Conservation (phyloP, 2,329 filamentous ascomycete genomes). For the Paramyrothecium roridum region DNA sequence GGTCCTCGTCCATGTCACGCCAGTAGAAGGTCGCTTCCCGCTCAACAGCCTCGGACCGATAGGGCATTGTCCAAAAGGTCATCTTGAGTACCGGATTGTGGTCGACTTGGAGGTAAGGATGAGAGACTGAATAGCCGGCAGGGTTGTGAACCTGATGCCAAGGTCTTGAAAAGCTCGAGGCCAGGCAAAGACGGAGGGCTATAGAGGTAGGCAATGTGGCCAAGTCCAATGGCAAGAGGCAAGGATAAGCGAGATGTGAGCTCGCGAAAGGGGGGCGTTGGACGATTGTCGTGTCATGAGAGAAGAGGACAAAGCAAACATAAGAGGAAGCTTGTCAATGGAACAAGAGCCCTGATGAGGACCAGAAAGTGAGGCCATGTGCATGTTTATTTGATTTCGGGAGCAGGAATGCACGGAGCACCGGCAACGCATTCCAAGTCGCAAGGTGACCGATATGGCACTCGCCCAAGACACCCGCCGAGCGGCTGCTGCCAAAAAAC, state of each 20-base stretch:
- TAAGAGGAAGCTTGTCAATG: not conserved
- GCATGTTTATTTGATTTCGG: slow-evolving; percentile 4
- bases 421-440: slow-evolving; percentile 24
- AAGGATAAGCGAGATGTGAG: not conserved
- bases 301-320: not conserved
- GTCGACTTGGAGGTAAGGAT: slow-evolving; percentile 1
- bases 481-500: slow-evolving; percentile 5
- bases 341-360: not conserved
- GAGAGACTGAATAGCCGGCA: not conserved
- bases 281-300: not conserved
- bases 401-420: slow-evolving; percentile 22
- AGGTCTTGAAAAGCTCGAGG: not conserved
- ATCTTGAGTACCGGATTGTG: slow-evolving; percentile 15
- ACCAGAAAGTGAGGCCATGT: slow-evolving; percentile 9
- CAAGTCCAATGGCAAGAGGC: not conserved
- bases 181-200: not conserved
- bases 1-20: slow-evolving; percentile 26
- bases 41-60: slow-evolving; percentile 29
- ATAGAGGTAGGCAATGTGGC: not conserved
- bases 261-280: not conserved
- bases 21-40: slow-evolving; percentile 31
- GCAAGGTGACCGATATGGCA: slow-evolving; percentile 5
- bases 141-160: no score
- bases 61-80: slow-evolving; percentile 33
- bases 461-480: slow-evolving; percentile 5